phyloP scores from a whole-genome alignment of 306 rosid species.

The Heteromeles arbutifolia region DNA sequence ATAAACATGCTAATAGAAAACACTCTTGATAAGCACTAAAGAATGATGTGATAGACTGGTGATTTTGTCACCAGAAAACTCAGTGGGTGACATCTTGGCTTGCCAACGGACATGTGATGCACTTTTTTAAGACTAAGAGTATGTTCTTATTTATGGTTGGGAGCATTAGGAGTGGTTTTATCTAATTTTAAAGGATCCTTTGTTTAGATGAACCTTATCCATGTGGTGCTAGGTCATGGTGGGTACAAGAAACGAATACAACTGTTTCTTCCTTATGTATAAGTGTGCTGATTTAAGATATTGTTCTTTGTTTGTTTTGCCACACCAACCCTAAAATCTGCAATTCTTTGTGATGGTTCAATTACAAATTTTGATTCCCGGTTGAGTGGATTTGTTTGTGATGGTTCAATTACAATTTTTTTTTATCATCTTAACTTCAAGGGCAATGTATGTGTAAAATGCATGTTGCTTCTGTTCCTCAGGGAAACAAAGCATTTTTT shows the following conservation, averaged over 20 bases:
- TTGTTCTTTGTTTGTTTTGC: background rate
- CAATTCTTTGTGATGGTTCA: conserved; percentile 79
- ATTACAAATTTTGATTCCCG: conserved; percentile 58
- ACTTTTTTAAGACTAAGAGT: background rate
- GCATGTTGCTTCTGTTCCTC: no score
- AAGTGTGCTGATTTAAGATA: background rate
- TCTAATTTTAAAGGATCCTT: background rate
- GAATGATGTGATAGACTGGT: background rate
- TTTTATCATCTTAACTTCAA: no score
- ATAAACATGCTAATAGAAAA: no score
- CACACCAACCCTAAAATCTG: conserved; percentile 39
- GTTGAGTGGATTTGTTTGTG: conserved; percentile 49
- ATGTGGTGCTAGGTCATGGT: background rate
- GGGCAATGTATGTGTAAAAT: no score
- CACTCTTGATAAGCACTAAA: no score
- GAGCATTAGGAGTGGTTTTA: background rate
- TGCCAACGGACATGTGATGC: background rate
- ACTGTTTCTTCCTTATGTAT: background rate
- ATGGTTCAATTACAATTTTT: no score
- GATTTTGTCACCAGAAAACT: background rate
- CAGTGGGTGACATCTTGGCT: background rate
- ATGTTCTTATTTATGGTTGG: background rate
- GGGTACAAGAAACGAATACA: background rate
- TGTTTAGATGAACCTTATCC: background rate
- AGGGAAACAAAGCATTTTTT: no score